These are phyloP conservation scores for Leccinum imitatum DNA, from an alignment of 768 basidiomycete species.

Conservation along the genomic window DNA sequence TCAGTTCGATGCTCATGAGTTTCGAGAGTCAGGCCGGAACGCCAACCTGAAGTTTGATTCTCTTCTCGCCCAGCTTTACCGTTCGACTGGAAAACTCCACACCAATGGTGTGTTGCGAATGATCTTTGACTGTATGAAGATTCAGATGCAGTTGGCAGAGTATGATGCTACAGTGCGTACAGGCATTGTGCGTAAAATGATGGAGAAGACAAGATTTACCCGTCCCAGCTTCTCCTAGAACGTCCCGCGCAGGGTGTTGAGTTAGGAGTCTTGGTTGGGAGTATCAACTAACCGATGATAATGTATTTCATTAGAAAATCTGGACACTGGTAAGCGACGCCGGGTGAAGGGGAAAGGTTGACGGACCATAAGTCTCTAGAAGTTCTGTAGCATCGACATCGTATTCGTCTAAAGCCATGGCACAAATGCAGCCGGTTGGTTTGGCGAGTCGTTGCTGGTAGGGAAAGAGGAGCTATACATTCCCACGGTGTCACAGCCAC, in stretches of 20 bases:
- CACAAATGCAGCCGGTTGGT: slow-evolving; percentile 16
- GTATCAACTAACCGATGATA: slow-evolving; percentile 69
- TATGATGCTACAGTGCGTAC: slow-evolving; percentile 49
- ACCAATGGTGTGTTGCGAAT: slow-evolving; percentile 97
- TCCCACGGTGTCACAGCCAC: slow-evolving; percentile 22
- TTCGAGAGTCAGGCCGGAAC: neutral
- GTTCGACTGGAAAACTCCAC: slow-evolving; percentile 97
- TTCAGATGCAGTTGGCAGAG: slow-evolving; percentile 7
- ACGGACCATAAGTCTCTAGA: slow-evolving; percentile 87
- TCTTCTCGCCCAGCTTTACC: slow-evolving; percentile 89
- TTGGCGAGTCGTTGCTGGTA: neutral
- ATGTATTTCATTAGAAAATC: slow-evolving; percentile 99
- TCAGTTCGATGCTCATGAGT: slow-evolving; percentile 12
- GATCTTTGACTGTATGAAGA: slow-evolving; percentile 78
- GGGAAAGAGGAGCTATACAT: slow-evolving; percentile 7
- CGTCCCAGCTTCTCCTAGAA: slow-evolving; percentile 88
- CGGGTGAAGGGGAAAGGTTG: neutral
- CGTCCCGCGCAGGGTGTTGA: slow-evolving; percentile 1
- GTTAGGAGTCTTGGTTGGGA: slow-evolving; percentile 6
- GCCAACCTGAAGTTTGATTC: slow-evolving; percentile 90
- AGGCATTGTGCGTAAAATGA: slow-evolving; percentile 94
- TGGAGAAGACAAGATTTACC: slow-evolving; percentile 97
- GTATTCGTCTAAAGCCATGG: slow-evolving; percentile 65
- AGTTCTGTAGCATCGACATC: slow-evolving; percentile 87
- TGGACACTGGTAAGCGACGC: slow-evolving; percentile 35